Evolutionary conservation across 768 basidiomycete species (phyloP), one percentile per base, ranked within the genome.

Genomic region (Leccinum ochraceum): DNA sequence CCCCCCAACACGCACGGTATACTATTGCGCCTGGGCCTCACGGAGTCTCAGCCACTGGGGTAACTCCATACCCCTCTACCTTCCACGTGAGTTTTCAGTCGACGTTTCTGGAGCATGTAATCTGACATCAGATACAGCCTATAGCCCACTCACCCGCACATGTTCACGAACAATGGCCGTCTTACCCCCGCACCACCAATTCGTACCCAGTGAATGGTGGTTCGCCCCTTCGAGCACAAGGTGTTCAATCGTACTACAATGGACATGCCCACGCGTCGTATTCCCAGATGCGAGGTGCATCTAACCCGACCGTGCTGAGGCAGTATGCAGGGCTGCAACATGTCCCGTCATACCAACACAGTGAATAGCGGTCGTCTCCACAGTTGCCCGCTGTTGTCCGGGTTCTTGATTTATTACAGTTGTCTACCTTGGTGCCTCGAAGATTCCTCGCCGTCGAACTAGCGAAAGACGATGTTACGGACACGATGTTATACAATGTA

Each of bases 251-350:
- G 48, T 70, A 72, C 39, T 71, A 72, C 46, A 63, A 65, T 32
- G 66, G 69, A 32, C 67, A 74, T 34, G 50, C 59, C 20, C 71
- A 70, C 7, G 9, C 63, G 9, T 58, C 69, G 42, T 72, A 69
- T 57, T 69, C 73, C n/a, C 72, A 75, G 11, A 61, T 74, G 52
- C 71, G 69, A 50, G 64, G 60, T 26, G 39, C 63, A 30, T 58
- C 60, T n/a, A 68, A 60, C 49, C 59, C 64, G n/a, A 42, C 63
- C 22, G 52, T 57, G 26, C 39, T 69, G 39, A 62, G 64, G 17
- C 72, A 72, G 13, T 73, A 74, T 58, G 17, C 65, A 6, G 71
- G 66, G 28, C 60, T 69, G 13, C 74, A 66, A 54, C 74, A 74
- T 17, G 54, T 72, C 22, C 57, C 71, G 44, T 64, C 71, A 48